Percentiles rank a stretch among this genome's conserved stretches.
Conservation (phyloP, 805 yeast species). For the Wickerhamiella nectarea region DNA sequence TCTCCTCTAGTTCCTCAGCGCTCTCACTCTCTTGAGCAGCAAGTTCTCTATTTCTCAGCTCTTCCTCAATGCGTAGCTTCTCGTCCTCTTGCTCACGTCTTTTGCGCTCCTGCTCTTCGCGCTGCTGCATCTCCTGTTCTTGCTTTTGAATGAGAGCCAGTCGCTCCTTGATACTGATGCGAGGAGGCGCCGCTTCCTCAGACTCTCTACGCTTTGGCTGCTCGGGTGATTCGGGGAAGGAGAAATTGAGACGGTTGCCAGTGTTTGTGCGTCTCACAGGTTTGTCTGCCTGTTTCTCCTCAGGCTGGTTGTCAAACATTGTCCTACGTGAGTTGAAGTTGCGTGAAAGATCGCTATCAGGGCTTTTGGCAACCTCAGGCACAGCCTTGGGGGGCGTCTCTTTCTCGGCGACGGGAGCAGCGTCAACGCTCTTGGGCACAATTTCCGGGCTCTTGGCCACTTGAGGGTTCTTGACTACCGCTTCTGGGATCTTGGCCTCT, state of each 20-base stretch:
- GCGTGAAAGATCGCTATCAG: background rate
- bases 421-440: too few relatives aligned
- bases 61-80: constrained; percentile 9
- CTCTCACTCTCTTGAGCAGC: background rate
- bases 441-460: too few relatives aligned
- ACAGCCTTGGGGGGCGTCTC: too few relatives aligned
- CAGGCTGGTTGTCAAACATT: constrained; percentile 34
- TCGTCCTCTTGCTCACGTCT: constrained; percentile 41
- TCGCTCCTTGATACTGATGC: constrained; percentile 72
- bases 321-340: constrained; percentile 37
- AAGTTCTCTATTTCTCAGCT: constrained; percentile 28
- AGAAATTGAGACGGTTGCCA: constrained; percentile 9
- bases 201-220: constrained; percentile 13
- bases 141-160: constrained; percentile 71
- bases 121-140: constrained; percentile 29
- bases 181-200: constrained; percentile 36
- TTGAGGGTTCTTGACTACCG: too few relatives aligned
- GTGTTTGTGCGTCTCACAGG: constrained; percentile 9
- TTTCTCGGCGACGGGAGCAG: too few relatives aligned
- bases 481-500: too few relatives aligned
- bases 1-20: background rate
- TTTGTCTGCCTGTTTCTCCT: constrained; percentile 22
- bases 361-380: too few relatives aligned
- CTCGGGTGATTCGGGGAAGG: constrained; percentile 6
- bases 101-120: constrained; percentile 53